Conservation (phyloP, 805 yeast species). For the Barnettozyma siamensis region DNA sequence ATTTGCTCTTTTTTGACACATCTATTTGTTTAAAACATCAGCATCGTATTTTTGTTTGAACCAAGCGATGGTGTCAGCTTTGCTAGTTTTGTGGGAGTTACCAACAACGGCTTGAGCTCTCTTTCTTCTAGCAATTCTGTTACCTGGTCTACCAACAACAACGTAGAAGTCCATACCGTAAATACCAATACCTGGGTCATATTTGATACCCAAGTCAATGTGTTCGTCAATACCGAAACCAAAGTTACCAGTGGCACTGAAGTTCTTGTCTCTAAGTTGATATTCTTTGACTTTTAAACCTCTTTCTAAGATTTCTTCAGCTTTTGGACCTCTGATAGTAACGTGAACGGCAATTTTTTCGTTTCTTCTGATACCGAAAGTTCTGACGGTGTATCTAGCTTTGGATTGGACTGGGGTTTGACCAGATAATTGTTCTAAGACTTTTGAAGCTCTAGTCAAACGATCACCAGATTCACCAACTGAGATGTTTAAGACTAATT, state of each 20-base stretch:
- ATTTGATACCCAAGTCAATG: slow-evolving; percentile 99
- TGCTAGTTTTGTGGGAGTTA: slow-evolving; percentile 84
- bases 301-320: slow-evolving; percentile 99
- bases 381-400: slow-evolving; percentile 99
- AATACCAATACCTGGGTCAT: slow-evolving; percentile 98
- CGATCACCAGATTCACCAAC: slow-evolving; percentile 99
- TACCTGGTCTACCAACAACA: slow-evolving; percentile 99
- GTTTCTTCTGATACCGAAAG: slow-evolving; percentile 99
- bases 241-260: slow-evolving; percentile 98
- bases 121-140: slow-evolving; percentile 98
- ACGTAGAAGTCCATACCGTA: slow-evolving; percentile 99
- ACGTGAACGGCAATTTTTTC: slow-evolving; percentile 99
- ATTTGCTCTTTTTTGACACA: slow-evolving; percentile 17
- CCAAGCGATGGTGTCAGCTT: slow-evolving; percentile 95
- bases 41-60: slow-evolving; percentile 99
- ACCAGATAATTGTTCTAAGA: slow-evolving; percentile 99
- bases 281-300: slow-evolving; percentile 99
- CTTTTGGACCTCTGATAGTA: slow-evolving; percentile 99
- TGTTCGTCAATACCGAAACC: slow-evolving; percentile 99
- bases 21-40: slow-evolving; percentile 80
- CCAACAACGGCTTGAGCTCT: slow-evolving; percentile 86
- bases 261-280: slow-evolving; percentile 91
- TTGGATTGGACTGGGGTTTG: slow-evolving; percentile 99
- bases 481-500: slow-evolving; percentile 98
- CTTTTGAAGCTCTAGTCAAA: slow-evolving; percentile 99